A percentile compares a stretch with the other conserved stretches of the same genome.
Conservation (phyloP, 2,329 filamentous ascomycete genomes). For the Neonectria hederae region DNA sequence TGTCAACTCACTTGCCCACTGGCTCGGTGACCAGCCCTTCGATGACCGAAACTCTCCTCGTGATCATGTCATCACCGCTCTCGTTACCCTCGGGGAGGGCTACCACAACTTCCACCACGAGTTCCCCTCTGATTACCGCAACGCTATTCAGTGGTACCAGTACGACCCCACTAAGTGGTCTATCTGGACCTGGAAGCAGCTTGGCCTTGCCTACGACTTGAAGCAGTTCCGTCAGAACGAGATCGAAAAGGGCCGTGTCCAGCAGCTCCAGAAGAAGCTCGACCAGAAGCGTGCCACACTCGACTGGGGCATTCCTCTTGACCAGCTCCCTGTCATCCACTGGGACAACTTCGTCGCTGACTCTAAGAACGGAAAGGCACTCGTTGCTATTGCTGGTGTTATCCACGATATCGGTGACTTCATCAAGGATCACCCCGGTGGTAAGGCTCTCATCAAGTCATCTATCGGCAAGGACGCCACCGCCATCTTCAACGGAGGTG, state of each 20-base stretch:
- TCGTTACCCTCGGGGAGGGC: conserved; percentile 86
- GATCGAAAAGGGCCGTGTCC: conserved; percentile 89
- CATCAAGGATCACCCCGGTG: conserved; percentile 90
- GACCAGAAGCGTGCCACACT: conserved; percentile 84
- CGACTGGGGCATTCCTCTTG: conserved; percentile 87
- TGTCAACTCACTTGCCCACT: conserved; percentile 90
- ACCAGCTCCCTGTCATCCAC: conserved; percentile 84
- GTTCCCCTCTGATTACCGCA: conserved; percentile 92
- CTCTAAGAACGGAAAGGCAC: conserved; percentile 77
- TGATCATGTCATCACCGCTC: conserved; percentile 85
- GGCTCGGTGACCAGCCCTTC: conserved; percentile 91
- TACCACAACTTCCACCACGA: conserved; percentile 98
- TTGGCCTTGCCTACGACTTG: conserved; percentile 85
- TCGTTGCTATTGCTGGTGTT: conserved; percentile 82
- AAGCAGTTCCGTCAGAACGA: conserved; percentile 93
- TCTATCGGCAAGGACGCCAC: conserved; percentile 89
- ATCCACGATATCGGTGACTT: conserved; percentile 87
- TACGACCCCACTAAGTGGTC: conserved; percentile 93
- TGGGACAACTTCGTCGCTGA: conserved; percentile 88
- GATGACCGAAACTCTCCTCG: conserved; percentile 92
- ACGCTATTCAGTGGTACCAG: conserved; percentile 89
- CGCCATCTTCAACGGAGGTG: conserved; percentile 90
- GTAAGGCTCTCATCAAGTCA: conserved; percentile 84
- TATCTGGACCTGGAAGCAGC: conserved; percentile 85
- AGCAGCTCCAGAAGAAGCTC: conserved; percentile 92